Evolutionary conservation across 805 yeast genomes (phyloP).

Genomic region (Sungouiella blattae): DNA sequence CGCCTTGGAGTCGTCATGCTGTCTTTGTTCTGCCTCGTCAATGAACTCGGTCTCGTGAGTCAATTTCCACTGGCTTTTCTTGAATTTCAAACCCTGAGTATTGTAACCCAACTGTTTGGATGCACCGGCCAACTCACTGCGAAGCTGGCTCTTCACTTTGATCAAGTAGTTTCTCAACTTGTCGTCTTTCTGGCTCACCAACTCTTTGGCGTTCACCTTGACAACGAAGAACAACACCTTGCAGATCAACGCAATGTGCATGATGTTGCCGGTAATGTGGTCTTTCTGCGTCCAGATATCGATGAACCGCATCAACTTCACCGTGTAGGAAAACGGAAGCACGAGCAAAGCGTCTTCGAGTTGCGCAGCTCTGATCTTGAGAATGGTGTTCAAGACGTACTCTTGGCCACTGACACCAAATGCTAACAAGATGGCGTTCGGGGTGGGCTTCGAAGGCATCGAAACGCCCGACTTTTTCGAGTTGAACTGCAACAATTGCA

Average conservation of each 20-base stretch:
- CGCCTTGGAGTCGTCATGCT: conserved; percentile 50
- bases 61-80: conserved; percentile 75
- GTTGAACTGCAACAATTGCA: conserved; percentile 33
- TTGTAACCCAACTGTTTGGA: conserved; percentile 74
- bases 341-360: conserved; percentile 90
- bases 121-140: conserved; percentile 50
- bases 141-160: conserved; percentile 58
- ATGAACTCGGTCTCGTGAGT: conserved; percentile 70
- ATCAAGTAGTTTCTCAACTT: conserved; percentile 60
- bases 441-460: conserved; percentile 57
- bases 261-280: conserved; percentile 37
- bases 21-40: conserved; percentile 59
- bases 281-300: conserved; percentile 64
- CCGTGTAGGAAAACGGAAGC: conserved; percentile 81
- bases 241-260: conserved; percentile 62
- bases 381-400: conserved; percentile 70
- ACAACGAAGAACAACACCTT: conserved; percentile 74
- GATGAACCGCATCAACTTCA: conserved; percentile 67
- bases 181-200: conserved; percentile 66
- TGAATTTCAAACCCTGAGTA: conserved; percentile 72
- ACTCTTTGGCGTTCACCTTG: conserved; percentile 71
- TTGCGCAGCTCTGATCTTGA: conserved; percentile 75
- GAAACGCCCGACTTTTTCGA: conserved; percentile 39
- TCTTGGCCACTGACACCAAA: conserved; percentile 67
- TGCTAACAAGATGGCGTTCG: conserved; percentile 72